Evolutionary conservation across 1,284 basidiomycete species (phyloP).

Genomic region (Butyriboletus appendiculatus): DNA sequence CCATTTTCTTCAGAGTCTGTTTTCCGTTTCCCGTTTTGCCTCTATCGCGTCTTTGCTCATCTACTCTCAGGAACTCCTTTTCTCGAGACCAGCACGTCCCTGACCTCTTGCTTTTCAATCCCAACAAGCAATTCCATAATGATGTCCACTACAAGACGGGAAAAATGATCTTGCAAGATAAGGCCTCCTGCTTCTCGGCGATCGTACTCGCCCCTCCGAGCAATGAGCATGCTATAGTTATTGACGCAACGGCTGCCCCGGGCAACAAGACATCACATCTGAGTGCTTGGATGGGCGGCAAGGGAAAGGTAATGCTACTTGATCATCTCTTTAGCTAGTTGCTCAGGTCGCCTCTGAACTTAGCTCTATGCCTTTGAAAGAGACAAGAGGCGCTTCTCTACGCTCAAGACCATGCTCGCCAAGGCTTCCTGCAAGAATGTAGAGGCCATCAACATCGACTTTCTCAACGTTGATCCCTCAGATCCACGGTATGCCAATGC

Average conservation of each 20-base stretch:
- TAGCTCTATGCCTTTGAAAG: conserved; percentile 88
- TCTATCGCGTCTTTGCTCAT: conserved; percentile 4
- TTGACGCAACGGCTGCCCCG: conserved; percentile 96
- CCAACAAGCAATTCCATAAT: conserved; percentile 59
- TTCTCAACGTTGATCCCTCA: conserved; percentile 70
- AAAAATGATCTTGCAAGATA: conserved; percentile 92
- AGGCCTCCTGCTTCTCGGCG: conserved; percentile 97
- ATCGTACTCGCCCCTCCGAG: conserved; percentile 70
- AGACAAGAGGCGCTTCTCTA: conserved; percentile 76
- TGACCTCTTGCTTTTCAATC: conserved; percentile 78
- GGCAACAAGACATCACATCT: conserved; percentile 98
- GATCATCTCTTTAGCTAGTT: neutral
- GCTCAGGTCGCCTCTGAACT: conserved; percentile 9
- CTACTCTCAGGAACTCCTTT: conserved; percentile 54
- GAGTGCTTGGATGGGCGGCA: conserved; percentile 81
- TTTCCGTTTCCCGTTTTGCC: conserved; percentile 1
- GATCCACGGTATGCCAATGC: conserved; percentile 62
- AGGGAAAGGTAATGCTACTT: conserved; percentile 64
- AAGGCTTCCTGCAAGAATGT: conserved; percentile 83
- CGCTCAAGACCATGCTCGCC: conserved; percentile 79
- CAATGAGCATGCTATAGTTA: conserved; percentile 55
- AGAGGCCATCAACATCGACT: conserved; percentile 73
- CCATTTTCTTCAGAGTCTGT: conserved; percentile 55
- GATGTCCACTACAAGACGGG: conserved; percentile 70
- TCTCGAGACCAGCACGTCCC: conserved; percentile 77